Base-by-base conservation (phyloP, 164 flowering plant species). In the Macadamia integrifolia region DNA sequence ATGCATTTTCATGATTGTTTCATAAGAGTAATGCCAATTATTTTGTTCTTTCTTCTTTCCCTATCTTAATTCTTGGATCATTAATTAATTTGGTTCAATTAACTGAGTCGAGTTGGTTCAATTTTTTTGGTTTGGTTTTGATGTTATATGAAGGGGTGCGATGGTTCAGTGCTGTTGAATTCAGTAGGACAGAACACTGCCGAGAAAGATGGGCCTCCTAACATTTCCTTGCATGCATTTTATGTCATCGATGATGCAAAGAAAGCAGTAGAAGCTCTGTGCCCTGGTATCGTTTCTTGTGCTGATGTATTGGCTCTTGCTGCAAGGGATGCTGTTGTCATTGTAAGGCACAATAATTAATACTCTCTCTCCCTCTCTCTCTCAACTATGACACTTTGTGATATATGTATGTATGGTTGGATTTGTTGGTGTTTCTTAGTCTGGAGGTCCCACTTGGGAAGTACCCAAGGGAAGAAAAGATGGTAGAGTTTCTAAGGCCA, bases 1-100 rank as follows among this genome's bases (percentile, higher is more conserved):
- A 90, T 90, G 96, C 94, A 90, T 62, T 92, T 92, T 74, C 98
- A 92, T 62, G 94, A 92, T 67, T 90, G 98, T 74, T 92, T 92
- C 79, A 77, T 92, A 6, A 80, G 96, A 72, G 98, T 92, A 71
- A 63, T 57, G 0, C 3, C 3, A 35, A 35, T 35, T 35, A 35
- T 35, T 23, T n/a, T 58, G 14, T 64, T 32, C 49, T 48, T 50
- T 40, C 44, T 30, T 35, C 28, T 50, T 44, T 62, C 64, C 70
- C 11, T 58, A 11, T 40, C 23, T 23, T 23, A 23, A 23, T 23
- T 23, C 23, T 23, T 23, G 23, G 23, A 23, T 23, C 23, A 23
- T 23, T 23, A 23, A 1, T 17, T 69, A 1, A 6, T 52, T 55
- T 61, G 4, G 28, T 59, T 71, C 28, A 53, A 43, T 0, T 23